Percentiles rank a stretch among this genome's conserved stretches.
Evolutionary conservation across 2,329 filamentous ascomycete genomes (phyloP).

Genomic region (Raffaelea ambrosiae): DNA sequence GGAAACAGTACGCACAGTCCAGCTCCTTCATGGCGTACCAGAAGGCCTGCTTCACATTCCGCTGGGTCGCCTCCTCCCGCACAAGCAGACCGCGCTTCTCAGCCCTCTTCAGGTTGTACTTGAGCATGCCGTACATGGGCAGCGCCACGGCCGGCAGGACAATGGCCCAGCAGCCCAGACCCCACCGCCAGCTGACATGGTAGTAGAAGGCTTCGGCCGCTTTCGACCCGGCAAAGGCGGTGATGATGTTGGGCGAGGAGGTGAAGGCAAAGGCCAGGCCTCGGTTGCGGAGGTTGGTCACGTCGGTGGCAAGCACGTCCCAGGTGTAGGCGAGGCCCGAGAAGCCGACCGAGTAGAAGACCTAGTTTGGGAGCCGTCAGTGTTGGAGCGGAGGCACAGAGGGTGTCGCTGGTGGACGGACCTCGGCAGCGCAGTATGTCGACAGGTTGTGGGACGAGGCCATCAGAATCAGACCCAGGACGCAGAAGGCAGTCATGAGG

Average conservation of each 20-base stretch:
- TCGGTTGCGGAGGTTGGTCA: slow-evolving; percentile 54
- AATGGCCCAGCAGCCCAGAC: slow-evolving; percentile 53
- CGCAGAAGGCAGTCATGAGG: slow-evolving; percentile 28
- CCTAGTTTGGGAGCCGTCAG: no score
- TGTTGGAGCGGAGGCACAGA: no score
- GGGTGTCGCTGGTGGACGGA: no score
- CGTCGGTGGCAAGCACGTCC: slow-evolving; percentile 57
- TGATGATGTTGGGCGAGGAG: slow-evolving; percentile 53
- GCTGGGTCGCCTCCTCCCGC: slow-evolving; percentile 25
- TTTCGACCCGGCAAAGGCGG: slow-evolving; percentile 50
- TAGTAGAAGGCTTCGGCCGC: slow-evolving; percentile 43
- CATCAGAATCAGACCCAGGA: slow-evolving; percentile 49
- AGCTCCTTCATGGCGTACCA: slow-evolving; percentile 47
- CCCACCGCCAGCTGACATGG: slow-evolving; percentile 57
- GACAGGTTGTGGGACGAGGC: slow-evolving; percentile 46
- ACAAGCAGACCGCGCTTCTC: slow-evolving; percentile 38
- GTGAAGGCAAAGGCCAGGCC: slow-evolving; percentile 54
- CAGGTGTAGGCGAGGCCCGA: slow-evolving; percentile 31
- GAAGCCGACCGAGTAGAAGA: slow-evolving; percentile 54
- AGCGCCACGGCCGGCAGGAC: slow-evolving; percentile 48
- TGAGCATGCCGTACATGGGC: slow-evolving; percentile 47
- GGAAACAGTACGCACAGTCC: slow-evolving; percentile 17
- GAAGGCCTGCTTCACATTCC: slow-evolving; percentile 38
- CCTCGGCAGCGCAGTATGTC: slow-evolving; percentile 33
- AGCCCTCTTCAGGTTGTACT: slow-evolving; percentile 49